Evolutionary conservation across 305 asterid genomes (phyloP).

Genomic region (Fraxinus latifolia): DNA sequence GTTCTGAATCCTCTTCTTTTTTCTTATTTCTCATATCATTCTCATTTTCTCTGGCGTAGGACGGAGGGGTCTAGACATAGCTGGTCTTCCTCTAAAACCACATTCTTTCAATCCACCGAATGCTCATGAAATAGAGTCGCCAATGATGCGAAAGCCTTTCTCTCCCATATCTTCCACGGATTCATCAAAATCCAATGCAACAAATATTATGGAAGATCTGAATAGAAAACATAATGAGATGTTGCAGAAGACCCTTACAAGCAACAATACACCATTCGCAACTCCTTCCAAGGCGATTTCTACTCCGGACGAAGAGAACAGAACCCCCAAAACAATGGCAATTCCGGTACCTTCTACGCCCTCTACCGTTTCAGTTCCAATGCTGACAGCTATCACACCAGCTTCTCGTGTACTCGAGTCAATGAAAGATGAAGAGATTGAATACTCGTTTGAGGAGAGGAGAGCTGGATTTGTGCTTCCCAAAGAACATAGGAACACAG

Average conservation of each 20-base stretch:
- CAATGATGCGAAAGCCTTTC: conserved; percentile 72
- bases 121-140: conserved; percentile 50
- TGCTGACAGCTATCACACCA: conserved; percentile 62
- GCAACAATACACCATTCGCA: conserved; percentile 42
- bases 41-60: conserved; percentile 39
- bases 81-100: conserved; percentile 60
- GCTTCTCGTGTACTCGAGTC: conserved; percentile 32
- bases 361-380: conserved; percentile 54
- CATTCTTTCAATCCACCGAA: conserved; percentile 35
- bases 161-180: conserved; percentile 87
- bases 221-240: conserved; percentile 57
- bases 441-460: conserved; percentile 83
- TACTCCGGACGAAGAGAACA: conserved; percentile 53
- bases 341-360: conserved; percentile 60
- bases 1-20: not conserved
- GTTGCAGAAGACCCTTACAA: conserved; percentile 54
- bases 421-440: conserved; percentile 53
- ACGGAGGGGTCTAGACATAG: conserved; percentile 81
- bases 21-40: not conserved
- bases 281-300: conserved; percentile 64
- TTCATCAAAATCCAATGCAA: conserved; percentile 53
- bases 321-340: conserved; percentile 56
- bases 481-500: conserved; percentile 34
- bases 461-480: conserved; percentile 67
- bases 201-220: conserved; percentile 57